phyloP scores from a whole-genome alignment of 2,329 filamentous ascomycete genomes.

The Sporothrix pseudoabietina region DNA sequence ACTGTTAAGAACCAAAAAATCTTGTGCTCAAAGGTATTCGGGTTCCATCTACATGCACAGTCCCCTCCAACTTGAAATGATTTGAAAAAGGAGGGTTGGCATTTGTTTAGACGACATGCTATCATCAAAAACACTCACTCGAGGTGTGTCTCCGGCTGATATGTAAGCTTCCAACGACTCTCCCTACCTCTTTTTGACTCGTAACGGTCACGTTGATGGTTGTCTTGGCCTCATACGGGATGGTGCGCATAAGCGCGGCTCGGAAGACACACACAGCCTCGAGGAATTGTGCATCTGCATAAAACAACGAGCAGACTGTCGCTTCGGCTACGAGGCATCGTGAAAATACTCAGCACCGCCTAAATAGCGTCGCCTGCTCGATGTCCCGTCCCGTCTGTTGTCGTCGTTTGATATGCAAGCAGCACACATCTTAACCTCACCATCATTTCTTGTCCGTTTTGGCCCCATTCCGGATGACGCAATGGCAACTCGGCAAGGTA shows the following conservation, averaged over 20 bases:
- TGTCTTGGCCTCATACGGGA: background rate
- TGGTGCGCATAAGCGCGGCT: background rate
- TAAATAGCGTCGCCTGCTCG: background rate
- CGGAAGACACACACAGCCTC: background rate
- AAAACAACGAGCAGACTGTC: background rate
- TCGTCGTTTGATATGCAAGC: background rate
- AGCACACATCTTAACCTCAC: background rate
- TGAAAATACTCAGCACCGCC: background rate
- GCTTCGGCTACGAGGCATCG: background rate
- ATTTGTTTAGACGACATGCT: background rate
- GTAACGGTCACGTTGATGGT: background rate
- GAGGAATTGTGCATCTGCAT: background rate
- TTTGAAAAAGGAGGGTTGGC: background rate
- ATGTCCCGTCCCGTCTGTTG: background rate
- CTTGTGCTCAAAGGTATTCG: background rate
- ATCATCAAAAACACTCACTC: background rate
- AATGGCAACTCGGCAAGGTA: background rate
- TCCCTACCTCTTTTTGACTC: background rate
- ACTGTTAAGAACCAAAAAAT: background rate
- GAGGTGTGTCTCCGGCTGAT: background rate
- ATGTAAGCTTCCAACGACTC: background rate
- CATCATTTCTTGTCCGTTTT: background rate
- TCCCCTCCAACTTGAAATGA: conserved; percentile 1
- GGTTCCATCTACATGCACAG: background rate
- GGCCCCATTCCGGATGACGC: background rate